Percentiles rank a stretch among this genome's conserved stretches.
These are phyloP conservation scores for Sporothrix curviconia DNA, from an alignment of 2,329 filamentous ascomycete species.

Conservation along the genomic window DNA sequence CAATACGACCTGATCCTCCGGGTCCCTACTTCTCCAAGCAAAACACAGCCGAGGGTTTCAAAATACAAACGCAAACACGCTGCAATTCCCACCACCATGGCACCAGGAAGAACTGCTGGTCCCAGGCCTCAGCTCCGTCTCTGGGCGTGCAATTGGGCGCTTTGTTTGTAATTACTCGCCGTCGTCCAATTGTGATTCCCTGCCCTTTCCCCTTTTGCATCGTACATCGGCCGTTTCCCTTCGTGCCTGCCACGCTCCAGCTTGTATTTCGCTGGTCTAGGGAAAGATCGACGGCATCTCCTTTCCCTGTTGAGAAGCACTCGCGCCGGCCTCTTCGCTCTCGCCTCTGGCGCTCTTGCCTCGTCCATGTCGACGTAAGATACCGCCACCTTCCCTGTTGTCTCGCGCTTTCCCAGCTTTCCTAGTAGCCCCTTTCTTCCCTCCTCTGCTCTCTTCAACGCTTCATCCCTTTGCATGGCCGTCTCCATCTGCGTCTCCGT, in stretches of 20 bases:
- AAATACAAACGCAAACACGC: neutral
- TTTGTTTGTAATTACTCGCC: no score
- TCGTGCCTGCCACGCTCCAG: neutral
- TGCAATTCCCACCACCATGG: conserved; percentile 11
- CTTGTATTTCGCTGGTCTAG: neutral
- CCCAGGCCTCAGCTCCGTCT: no score
- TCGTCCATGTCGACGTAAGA: neutral
- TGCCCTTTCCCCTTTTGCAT: no score
- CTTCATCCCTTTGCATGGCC: neutral
- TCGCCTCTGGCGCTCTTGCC: neutral
- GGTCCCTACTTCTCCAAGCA: neutral
- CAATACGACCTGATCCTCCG: no score
- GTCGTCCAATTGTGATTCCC: no score
- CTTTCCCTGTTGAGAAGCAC: neutral
- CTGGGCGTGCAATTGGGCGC: no score
- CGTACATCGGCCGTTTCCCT: neutral
- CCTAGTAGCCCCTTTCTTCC: neutral
- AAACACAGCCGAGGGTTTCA: no score
- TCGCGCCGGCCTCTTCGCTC: neutral
- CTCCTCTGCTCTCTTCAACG: neutral
- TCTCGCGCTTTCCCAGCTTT: neutral
- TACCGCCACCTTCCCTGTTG: neutral
- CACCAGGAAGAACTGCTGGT: conserved; percentile 7
- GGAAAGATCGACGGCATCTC: neutral
- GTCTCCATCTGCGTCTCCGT: neutral